Percentiles rank a stretch among this genome's conserved stretches.
phyloP scores from a whole-genome alignment of 805 yeast genomes.

The Suhomyces kilbournensis region DNA sequence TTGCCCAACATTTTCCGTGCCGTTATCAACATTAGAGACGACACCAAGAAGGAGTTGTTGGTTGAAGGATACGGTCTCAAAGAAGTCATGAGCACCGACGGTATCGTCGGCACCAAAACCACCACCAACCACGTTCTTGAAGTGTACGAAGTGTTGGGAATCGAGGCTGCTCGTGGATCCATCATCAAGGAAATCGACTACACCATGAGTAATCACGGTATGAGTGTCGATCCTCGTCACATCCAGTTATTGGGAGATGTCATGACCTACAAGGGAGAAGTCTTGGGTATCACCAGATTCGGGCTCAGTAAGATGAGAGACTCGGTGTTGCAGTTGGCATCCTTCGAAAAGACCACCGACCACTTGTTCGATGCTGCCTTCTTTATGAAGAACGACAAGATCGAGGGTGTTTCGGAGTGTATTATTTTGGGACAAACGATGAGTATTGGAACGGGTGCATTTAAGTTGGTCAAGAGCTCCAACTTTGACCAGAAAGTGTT shows the following conservation, averaged over 20 bases:
- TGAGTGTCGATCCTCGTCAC: constrained; percentile 99
- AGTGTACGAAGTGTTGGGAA: constrained; percentile 85
- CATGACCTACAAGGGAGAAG: constrained; percentile 98
- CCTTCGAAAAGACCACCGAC: constrained; percentile 97
- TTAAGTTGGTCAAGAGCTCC: constrained; percentile 71
- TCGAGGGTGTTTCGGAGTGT: constrained; percentile 98
- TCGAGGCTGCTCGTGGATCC: constrained; percentile 94
- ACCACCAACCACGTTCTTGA: constrained; percentile 90
- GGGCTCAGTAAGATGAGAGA: constrained; percentile 99
- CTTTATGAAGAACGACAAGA: constrained; percentile 92
- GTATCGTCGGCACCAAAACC: constrained; percentile 85
- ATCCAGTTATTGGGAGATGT: constrained; percentile 96
- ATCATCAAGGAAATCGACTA: constrained; percentile 93
- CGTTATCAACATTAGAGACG: constrained; percentile 88
- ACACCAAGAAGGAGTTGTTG: constrained; percentile 81
- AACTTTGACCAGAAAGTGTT: constrained; percentile 43
- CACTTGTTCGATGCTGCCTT: constrained; percentile 98
- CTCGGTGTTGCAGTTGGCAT: constrained; percentile 92
- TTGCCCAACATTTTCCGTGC: constrained; percentile 90
- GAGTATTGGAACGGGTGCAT: constrained; percentile 97
- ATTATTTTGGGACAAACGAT: constrained; percentile 96
- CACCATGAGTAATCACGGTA: constrained; percentile 98
- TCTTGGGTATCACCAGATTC: constrained; percentile 94
- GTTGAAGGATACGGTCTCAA: constrained; percentile 98
- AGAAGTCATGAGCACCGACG: constrained; percentile 96